These are phyloP conservation scores for Capronia americana DNA, from an alignment of 2,329 filamentous ascomycete genomes.

Conservation along the genomic window DNA sequence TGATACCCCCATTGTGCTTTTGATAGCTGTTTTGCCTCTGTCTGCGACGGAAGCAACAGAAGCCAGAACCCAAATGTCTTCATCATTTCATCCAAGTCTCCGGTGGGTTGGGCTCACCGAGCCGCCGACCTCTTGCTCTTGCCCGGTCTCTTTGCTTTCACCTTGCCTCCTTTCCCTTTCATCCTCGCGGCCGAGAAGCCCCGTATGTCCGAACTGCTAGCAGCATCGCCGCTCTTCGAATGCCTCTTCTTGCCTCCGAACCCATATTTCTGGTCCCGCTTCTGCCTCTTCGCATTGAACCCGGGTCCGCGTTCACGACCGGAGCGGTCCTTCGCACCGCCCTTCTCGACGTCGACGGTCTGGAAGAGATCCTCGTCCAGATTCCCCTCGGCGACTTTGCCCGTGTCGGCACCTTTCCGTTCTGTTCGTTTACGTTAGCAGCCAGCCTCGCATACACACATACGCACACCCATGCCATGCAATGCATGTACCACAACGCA, in stretches of 20 bases:
- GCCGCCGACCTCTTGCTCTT: slow-evolving; percentile 56
- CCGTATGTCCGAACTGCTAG: slow-evolving; percentile 79
- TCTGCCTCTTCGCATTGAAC: slow-evolving; percentile 72
- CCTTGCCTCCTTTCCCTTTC: slow-evolving; percentile 53
- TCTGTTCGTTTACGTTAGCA: slow-evolving; percentile 61
- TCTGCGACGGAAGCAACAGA: background rate
- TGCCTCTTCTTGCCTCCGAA: slow-evolving; percentile 96
- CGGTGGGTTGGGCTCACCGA: slow-evolving; percentile 21
- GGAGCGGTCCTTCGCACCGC: slow-evolving; percentile 47
- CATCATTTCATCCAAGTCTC: background rate
- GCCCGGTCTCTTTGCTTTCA: slow-evolving; percentile 53
- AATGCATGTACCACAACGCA: slow-evolving; percentile 15
- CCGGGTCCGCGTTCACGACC: slow-evolving; percentile 48
- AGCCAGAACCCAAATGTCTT: background rate
- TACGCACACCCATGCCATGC: too few relatives aligned
- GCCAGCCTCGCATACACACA: slow-evolving; percentile 33
- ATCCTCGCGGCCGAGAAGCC: slow-evolving; percentile 84
- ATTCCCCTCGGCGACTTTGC: slow-evolving; percentile 78
- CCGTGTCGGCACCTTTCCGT: slow-evolving; percentile 73
- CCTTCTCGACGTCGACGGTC: slow-evolving; percentile 53
- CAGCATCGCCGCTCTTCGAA: slow-evolving; percentile 86
- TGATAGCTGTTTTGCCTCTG: slow-evolving; percentile 9
- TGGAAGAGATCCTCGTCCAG: slow-evolving; percentile 61
- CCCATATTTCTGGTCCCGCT: slow-evolving; percentile 94
- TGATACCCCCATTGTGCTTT: slow-evolving; percentile 35